phyloP scores from a whole-genome alignment of 2,329 filamentous ascomycete species.

The Lecanicillium sp. region DNA sequence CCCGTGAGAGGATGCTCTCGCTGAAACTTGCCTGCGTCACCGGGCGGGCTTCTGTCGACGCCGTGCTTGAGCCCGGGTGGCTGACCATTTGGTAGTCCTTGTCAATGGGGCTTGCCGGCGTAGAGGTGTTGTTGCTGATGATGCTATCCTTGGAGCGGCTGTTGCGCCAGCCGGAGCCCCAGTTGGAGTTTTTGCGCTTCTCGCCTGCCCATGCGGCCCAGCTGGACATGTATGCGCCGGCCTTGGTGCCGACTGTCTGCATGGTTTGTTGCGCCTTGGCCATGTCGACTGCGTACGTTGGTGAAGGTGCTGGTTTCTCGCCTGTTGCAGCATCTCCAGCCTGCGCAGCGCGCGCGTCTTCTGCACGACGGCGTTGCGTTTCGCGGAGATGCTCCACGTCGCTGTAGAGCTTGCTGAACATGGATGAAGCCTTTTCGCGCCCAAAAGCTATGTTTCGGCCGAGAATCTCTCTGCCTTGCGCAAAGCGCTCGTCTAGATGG shows the following conservation, averaged over 20 bases:
- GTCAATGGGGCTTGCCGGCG: constrained; percentile 27
- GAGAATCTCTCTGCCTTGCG: constrained; percentile 73
- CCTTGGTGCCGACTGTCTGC: constrained; percentile 44
- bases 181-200: constrained; percentile 55
- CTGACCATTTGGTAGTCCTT: constrained; percentile 28
- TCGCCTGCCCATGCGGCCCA: constrained; percentile 67
- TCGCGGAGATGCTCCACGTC: constrained; percentile 65
- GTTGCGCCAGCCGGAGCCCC: constrained; percentile 33
- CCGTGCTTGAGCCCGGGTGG: constrained; percentile 18
- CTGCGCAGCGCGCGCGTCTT: constrained; percentile 26
- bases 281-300: constrained; percentile 18
- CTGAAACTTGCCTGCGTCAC: constrained; percentile 33
- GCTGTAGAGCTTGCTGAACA: constrained; percentile 82
- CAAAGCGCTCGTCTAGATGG: constrained; percentile 84
- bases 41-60: constrained; percentile 22
- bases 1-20: constrained; percentile 35
- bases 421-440: constrained; percentile 75
- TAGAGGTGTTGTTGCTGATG: constrained; percentile 22
- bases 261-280: constrained; percentile 36
- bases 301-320: constrained; percentile 15
- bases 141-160: constrained; percentile 22
- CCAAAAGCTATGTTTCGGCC: constrained; percentile 86
- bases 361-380: constrained; percentile 31
- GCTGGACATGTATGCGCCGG: constrained; percentile 57
- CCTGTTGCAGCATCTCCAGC: constrained; percentile 9